Evolutionary conservation across 768 basidiomycete species (phyloP), one percentile per base, ranked within the genome.

Genomic region (Tulasnella calospora): DNA sequence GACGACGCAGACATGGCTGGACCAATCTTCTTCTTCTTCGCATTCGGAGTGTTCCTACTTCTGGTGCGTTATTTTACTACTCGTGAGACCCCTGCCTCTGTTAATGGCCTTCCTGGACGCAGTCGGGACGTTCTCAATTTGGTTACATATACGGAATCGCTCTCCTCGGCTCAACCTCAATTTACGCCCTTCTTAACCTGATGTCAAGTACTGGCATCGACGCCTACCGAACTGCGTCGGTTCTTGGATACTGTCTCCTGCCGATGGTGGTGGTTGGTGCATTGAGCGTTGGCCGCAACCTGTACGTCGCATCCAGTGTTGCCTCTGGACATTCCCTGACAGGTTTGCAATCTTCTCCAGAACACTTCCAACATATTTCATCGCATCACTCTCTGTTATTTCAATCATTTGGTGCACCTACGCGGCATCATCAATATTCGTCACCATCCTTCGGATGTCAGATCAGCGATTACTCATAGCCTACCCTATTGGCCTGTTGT

Each of bases 71-170:
- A 71, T 55, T 35, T 44, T 40, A 12, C 12, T 38, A 4, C 41
- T 23, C 36, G 35, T 40, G 0, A 38, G 23, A 23, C 1, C 40
- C 41, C 41, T 38, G 13, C 55, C 6, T 33, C 15, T 30, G 61
- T 30, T 35, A 41, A 38, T 36, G n/a, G 12, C 30, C 35, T n/a
- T 40, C 67, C 21, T 78, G 51, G 13, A 41, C 0, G 38, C 81
- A 99, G 98, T 98, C 97, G 8, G 98, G 98, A 79, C 98, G 98
- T 87, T 94, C 94, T 5, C 98, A 99, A 83, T 99, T 99, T 85
- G 95, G 94, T 72, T 99, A 98, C 84, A 99, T 99, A 79, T 99
- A 99, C 84, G 98, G 97, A 47, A 94, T 99, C 80, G 97, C 93
- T 75, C 89, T 98, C n/a, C 89, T 99, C 81, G 98, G 98, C 75